phyloP scores from a whole-genome alignment of 441 rosid species.

The Populus hybrid region DNA sequence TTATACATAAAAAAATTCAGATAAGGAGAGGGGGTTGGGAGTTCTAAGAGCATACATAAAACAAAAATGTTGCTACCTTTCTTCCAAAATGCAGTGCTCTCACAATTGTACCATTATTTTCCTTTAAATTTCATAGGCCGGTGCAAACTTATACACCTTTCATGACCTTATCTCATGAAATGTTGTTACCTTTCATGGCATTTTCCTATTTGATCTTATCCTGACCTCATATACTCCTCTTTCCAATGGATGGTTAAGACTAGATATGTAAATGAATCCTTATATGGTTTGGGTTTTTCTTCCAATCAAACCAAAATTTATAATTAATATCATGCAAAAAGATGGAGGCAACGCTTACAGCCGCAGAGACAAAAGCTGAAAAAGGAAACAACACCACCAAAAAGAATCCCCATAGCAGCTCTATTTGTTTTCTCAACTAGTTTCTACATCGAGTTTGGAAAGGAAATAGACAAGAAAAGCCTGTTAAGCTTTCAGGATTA shows the following conservation, averaged over 20 bases:
- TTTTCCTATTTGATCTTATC: neutral
- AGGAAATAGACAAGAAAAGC: neutral
- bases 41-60: no score
- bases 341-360: neutral
- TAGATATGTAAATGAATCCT: neutral
- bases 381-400: neutral
- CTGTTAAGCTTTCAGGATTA: neutral
- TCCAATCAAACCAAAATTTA: neutral
- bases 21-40: neutral
- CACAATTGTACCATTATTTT: no score
- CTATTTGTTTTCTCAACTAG: slow-evolving; percentile 3
- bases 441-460: neutral
- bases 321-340: neutral
- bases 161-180: no score
- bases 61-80: no score
- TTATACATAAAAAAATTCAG: neutral
- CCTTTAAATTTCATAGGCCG: neutral
- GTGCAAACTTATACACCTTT: neutral
- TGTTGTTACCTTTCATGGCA: neutral
- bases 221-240: neutral
- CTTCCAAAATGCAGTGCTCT: no score
- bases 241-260: neutral
- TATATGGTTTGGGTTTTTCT: neutral
- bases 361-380: neutral
- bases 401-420: neutral